These are phyloP conservation scores for Guyanaporus albipodus DNA, from an alignment of 768 basidiomycete genomes.

Conservation along the genomic window DNA sequence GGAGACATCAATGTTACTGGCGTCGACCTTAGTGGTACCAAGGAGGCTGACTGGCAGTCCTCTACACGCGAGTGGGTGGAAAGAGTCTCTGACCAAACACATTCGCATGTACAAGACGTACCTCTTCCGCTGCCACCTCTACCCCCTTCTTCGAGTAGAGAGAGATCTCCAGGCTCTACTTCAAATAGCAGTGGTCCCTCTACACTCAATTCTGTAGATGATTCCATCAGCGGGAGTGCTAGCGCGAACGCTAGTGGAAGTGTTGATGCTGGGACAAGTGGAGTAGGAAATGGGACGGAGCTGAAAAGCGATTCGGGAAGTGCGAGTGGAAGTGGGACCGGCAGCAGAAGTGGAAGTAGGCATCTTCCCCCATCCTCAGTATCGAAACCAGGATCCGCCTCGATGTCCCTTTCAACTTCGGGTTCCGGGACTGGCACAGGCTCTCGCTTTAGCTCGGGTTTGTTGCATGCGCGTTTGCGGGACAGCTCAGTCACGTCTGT, in stretches of 20 bases:
- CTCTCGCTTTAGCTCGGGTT: conserved; percentile 24
- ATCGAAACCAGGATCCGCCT: conserved; percentile 19
- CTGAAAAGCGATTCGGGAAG: conserved; percentile 12
- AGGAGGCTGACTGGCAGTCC: conserved; percentile 20
- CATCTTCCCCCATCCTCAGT: conserved; percentile 10
- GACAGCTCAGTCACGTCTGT: conserved; percentile 32
- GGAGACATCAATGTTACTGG: conserved; percentile 15
- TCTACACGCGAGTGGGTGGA: conserved; percentile 48
- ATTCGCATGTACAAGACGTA: conserved; percentile 4
- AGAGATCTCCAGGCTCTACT: conserved; percentile 20
- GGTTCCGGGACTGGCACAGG: conserved; percentile 21
- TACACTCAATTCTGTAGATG: conserved; percentile 22
- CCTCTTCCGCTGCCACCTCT: conserved; percentile 3
- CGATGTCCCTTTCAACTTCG: conserved; percentile 25
- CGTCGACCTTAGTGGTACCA: conserved; percentile 19
- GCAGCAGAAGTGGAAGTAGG: conserved; percentile 7
- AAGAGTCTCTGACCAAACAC: conserved; percentile 35
- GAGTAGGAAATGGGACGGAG: conserved; percentile 1
- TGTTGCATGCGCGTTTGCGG: conserved; percentile 20
- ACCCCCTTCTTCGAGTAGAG: conserved; percentile 11
- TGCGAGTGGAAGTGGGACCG: conserved; percentile 11
- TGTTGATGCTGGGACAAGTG: conserved; percentile 9
- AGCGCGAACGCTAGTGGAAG: conserved; percentile 6
- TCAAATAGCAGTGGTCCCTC: conserved; percentile 29
- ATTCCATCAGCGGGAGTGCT: conserved; percentile 12